Evolutionary conservation across 768 basidiomycete species (phyloP), one percentile per base, ranked within the genome.

Genomic region (Leccinum subgranulosum): DNA sequence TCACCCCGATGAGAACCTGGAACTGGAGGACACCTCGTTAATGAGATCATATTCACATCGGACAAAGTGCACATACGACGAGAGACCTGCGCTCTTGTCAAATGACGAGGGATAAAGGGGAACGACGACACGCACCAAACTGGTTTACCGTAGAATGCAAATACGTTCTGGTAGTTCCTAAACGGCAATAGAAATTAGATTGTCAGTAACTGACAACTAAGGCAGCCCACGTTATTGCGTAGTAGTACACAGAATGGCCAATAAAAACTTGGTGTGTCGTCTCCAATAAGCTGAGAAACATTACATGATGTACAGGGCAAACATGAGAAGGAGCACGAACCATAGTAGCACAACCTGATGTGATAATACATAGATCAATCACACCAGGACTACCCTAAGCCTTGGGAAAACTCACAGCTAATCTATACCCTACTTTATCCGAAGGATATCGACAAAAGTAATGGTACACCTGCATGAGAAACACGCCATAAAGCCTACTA

Each of bases 201-300:
- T 8, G 39, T 21, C 47, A 23, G n/a, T 15, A 9, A 25, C n/a
- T n/a, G 15, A 23, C 15, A 4, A 17, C 3, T 10, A 36, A 10
- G 49, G 29, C 25, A 12, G 70, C 83, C 54, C 66, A 84, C 85
- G 75, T 76, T 63, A 86, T 69, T 0, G 77, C 66, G 64, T 85
- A 86, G 57, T 71, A 80, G 62, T 86, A 86, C 31, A 83, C 69
- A 7, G 72, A 68, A 65, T 85, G 79, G 1, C 74, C 80, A 55
- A 84, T 76, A 62, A 85, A 76, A 5, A 68, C 68, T 64, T 84
- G 79, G 63, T 86, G 81, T 0, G 76, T 51, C 0, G 75, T 64
- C 62, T 82, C 82, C 43, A 84, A 61, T 1, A 74, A 14, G 77
- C 84, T 85, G 53, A 14, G 47, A 51, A 50, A 31, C 17, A 14